phyloP scores from a whole-genome alignment of 768 basidiomycete genomes.

The Hypsizygus marmoreus region DNA sequence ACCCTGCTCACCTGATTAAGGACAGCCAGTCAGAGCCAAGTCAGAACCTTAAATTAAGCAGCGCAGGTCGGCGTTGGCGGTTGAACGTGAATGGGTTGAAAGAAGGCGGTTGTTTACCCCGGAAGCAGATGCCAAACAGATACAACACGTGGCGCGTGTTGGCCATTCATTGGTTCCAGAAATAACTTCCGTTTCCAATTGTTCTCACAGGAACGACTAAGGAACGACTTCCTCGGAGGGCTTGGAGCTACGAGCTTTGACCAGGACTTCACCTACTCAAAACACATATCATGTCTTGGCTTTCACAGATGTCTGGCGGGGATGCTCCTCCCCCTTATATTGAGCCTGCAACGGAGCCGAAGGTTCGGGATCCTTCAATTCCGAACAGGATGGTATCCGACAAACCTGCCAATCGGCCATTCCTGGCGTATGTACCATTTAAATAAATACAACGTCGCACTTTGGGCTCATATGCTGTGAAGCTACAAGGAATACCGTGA shows the following conservation, averaged over 20 bases:
- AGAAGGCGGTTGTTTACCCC: not conserved
- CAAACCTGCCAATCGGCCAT: conserved; percentile 85
- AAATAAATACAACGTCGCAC: conserved; percentile 4
- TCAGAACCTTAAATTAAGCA: too few relatives aligned
- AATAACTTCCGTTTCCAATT: too few relatives aligned
- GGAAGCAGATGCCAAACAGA: not conserved
- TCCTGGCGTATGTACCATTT: conserved; percentile 64
- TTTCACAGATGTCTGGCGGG: conserved; percentile 48
- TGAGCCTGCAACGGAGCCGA: conserved; percentile 44
- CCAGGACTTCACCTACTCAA: conserved; percentile 5
- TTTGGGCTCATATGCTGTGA: conserved; percentile 19
- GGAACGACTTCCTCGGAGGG: not conserved
- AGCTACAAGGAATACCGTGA: conserved; percentile 72
- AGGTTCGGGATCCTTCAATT: conserved; percentile 63
- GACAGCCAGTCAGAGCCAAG: too few relatives aligned
- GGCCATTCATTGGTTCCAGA: not conserved
- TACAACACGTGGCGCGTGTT: not conserved
- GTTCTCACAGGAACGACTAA: too few relatives aligned
- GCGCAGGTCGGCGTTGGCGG: too few relatives aligned
- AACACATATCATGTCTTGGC: conserved; percentile 64
- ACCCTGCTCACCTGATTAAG: too few relatives aligned
- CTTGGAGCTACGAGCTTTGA: not conserved
- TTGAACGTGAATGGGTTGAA: too few relatives aligned
- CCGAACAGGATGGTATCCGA: conserved; percentile 67
- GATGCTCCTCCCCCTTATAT: conserved; percentile 37